Evolutionary conservation across 495 filamentous ascomycete species (phyloP).

Genomic region (Cercophora newfieldiana): DNA sequence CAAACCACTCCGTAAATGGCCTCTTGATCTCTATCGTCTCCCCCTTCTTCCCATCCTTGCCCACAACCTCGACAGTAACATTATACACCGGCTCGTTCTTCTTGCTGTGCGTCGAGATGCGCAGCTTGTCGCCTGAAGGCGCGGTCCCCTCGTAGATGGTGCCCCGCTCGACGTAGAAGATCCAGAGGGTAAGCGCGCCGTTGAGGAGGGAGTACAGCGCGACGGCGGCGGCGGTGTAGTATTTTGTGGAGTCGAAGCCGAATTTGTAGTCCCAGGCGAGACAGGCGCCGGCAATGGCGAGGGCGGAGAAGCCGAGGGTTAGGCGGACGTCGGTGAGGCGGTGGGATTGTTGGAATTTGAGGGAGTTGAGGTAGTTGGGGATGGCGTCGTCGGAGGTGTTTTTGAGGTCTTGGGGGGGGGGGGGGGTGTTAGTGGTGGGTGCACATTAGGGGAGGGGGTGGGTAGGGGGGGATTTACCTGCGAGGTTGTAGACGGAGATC

Average conservation of each 20-base stretch:
- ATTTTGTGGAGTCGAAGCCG: slow-evolving; percentile 82
- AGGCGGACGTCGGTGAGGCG: slow-evolving; percentile 79
- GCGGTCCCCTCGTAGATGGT: slow-evolving; percentile 71
- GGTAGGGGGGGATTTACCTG: slow-evolving; percentile 46
- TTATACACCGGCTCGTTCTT: slow-evolving; percentile 75
- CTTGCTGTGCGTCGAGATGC: slow-evolving; percentile 69
- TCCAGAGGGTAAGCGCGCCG: slow-evolving; percentile 77
- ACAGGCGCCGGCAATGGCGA: slow-evolving; percentile 72
- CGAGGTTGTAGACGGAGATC: slow-evolving; percentile 67
- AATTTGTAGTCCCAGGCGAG: slow-evolving; percentile 91
- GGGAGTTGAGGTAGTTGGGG: slow-evolving; percentile 82
- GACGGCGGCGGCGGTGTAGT: slow-evolving; percentile 73
- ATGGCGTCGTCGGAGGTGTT: slow-evolving; percentile 95
- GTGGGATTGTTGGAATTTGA: slow-evolving; percentile 81
- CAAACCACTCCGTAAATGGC: slow-evolving; percentile 86
- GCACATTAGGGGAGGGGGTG: background rate
- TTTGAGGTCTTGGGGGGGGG: slow-evolving; percentile 71
- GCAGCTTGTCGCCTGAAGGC: slow-evolving; percentile 53
- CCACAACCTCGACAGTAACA: slow-evolving; percentile 60
- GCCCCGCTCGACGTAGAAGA: slow-evolving; percentile 79
- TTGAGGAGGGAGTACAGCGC: slow-evolving; percentile 79
- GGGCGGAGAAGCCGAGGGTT: slow-evolving; percentile 76
- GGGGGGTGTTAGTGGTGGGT: slow-evolving; percentile 20
- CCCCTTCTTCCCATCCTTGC: slow-evolving; percentile 45
- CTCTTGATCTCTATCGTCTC: slow-evolving; percentile 58